phyloP scores from a whole-genome alignment of 352 stramenopile species.

The Pythium diclinum region DNA sequence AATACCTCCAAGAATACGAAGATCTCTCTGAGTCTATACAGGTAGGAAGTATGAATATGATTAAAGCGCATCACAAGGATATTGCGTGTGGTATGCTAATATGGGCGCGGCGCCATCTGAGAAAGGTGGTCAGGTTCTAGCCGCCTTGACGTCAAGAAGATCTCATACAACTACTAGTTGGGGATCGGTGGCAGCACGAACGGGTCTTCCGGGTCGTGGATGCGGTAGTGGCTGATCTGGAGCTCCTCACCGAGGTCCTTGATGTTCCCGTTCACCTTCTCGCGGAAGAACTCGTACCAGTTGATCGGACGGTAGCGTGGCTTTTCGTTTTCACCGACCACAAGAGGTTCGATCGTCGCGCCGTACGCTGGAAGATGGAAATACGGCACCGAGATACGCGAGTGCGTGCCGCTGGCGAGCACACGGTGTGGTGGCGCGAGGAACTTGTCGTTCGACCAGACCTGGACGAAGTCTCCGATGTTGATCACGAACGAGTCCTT shows the following conservation, averaged over 20 bases:
- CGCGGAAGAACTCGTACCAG: slow-evolving; percentile 85
- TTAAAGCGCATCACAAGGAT: no score
- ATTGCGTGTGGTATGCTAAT: no score
- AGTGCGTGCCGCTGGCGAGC: slow-evolving; percentile 29
- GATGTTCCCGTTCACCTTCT: slow-evolving; percentile 88
- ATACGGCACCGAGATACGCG: slow-evolving; percentile 55
- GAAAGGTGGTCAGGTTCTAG: no score
- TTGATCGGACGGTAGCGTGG: slow-evolving; percentile 68
- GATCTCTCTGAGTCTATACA: no score
- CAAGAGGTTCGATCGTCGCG: slow-evolving; percentile 53
- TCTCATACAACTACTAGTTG: no score
- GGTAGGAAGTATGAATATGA: no score
- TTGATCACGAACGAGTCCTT: slow-evolving; percentile 57
- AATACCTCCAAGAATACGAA: no score
- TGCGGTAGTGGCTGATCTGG: slow-evolving; percentile 81
- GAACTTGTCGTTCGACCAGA: slow-evolving; percentile 60
- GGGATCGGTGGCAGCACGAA: no score
- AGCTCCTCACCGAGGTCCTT: slow-evolving; percentile 90
- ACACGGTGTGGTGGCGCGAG: slow-evolving; percentile 47
- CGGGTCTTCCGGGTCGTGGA: background rate
- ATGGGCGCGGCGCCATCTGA: no score
- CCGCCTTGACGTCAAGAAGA: no score
- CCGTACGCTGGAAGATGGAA: slow-evolving; percentile 69
- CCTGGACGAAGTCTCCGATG: slow-evolving; percentile 53
- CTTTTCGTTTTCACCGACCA: slow-evolving; percentile 31